A percentile compares a stretch with the other conserved stretches of the same genome.
phyloP scores from a whole-genome alignment of 192 early-diverging fungal species.

The Mortierella hygrophila region DNA sequence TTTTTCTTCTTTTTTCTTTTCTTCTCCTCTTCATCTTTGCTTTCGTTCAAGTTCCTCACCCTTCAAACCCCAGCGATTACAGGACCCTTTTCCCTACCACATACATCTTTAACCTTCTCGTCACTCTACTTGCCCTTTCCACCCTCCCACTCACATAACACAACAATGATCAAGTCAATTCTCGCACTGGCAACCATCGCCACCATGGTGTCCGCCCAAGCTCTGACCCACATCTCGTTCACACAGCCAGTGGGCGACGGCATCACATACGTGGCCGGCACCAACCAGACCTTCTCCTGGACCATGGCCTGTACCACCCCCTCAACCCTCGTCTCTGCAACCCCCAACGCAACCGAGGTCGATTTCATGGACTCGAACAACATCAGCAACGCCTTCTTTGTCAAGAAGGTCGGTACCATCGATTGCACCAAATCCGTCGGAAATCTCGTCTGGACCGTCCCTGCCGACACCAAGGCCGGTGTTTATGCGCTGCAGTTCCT shows the following conservation, averaged over 20 bases:
- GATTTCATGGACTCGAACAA: conserved; percentile 56
- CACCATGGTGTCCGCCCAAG: conserved; percentile 17
- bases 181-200: conserved; percentile 30
- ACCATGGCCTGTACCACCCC: conserved; percentile 36
- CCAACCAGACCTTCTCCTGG: conserved; percentile 52
- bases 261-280: conserved; percentile 43
- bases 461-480: conserved; percentile 51
- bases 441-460: conserved; percentile 53
- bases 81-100: not conserved
- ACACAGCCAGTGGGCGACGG: conserved; percentile 51
- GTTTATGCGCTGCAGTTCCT: conserved; percentile 46
- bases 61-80: not conserved
- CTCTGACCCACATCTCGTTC: conserved; percentile 42
- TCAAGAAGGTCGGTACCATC: conserved; percentile 53
- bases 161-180: conserved; percentile 43
- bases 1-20: not conserved
- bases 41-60: not conserved
- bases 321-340: conserved; percentile 25
- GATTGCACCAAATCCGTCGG: conserved; percentile 50
- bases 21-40: not conserved
- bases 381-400: conserved; percentile 46
- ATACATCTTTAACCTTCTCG: not conserved
- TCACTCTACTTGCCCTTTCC: not conserved
- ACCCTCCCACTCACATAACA: not conserved
- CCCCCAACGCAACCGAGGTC: conserved; percentile 40